phyloP scores from a whole-genome alignment of 2,329 filamentous ascomycete genomes.

The Scytalidium sp. region DNA sequence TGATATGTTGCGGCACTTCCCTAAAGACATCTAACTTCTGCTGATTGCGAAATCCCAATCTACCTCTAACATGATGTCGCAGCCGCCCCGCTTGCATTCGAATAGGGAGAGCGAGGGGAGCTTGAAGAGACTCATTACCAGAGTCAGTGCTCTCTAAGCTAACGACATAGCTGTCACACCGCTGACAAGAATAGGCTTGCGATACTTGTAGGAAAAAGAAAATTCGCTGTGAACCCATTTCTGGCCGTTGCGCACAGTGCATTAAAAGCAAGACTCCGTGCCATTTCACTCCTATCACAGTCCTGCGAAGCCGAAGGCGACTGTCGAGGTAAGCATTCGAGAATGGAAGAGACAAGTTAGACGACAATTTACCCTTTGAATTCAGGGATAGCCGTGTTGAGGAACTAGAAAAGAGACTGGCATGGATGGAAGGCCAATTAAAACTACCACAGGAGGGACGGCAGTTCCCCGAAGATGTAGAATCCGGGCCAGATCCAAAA shows the following conservation, averaged over 20 bases:
- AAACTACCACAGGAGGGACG: slow-evolving; percentile 1
- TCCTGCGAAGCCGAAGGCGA: slow-evolving; percentile 18
- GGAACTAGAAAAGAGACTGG: slow-evolving; percentile 15
- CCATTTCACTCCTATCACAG: slow-evolving; percentile 26
- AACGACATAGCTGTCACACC: background rate
- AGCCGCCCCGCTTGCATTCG: too few species aligned
- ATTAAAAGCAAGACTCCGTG: slow-evolving; percentile 21
- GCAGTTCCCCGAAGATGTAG: background rate
- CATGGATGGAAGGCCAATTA: slow-evolving; percentile 16
- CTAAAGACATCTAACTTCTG: too few species aligned
- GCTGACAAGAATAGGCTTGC: slow-evolving; percentile 17
- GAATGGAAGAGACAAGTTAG: slow-evolving; percentile 1
- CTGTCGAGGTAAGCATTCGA: slow-evolving; percentile 18
- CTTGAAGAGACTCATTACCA: slow-evolving; percentile 6
- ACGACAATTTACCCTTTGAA: slow-evolving; percentile 2
- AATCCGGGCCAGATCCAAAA: background rate
- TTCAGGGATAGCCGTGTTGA: slow-evolving; percentile 14
- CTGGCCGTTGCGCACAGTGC: slow-evolving; percentile 24
- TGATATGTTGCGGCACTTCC: too few species aligned
- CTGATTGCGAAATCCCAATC: too few species aligned
- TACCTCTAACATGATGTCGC: too few species aligned
- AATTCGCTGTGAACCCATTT: slow-evolving; percentile 24
- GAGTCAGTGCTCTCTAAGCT: slow-evolving; percentile 5
- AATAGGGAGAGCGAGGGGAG: too few species aligned
- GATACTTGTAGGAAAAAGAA: slow-evolving; percentile 30